Conservation (phyloP, 148 eudicot genomes). For the Vaccinium darrowii region DNA sequence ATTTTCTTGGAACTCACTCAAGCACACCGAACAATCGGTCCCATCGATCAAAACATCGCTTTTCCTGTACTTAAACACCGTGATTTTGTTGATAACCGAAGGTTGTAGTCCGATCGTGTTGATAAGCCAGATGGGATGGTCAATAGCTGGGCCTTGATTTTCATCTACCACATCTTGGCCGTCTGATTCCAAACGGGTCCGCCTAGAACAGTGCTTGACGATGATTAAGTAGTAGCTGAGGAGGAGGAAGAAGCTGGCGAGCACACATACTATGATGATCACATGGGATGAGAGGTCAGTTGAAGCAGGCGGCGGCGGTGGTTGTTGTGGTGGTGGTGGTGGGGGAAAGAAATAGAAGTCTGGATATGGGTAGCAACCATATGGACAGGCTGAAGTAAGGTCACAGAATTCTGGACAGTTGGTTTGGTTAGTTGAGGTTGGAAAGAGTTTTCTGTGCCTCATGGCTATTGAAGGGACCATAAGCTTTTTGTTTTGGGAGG, state of each 20-base stretch:
- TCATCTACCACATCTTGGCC: conserved; percentile 20
- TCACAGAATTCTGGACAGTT: conserved; percentile 33
- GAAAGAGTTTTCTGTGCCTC: conserved; percentile 42
- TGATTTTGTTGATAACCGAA: conserved; percentile 46
- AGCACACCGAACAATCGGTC: conserved; percentile 54
- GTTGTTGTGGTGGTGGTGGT: conserved; percentile 15
- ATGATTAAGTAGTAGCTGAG: conserved; percentile 34
- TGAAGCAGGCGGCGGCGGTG: conserved; percentile 20
- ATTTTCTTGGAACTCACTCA: conserved; percentile 53
- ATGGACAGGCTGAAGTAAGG: conserved; percentile 18
- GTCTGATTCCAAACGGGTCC: conserved; percentile 11
- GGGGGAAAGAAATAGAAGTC: conserved; percentile 19
- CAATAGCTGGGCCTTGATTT: conserved; percentile 28
- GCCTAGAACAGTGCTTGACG: conserved; percentile 26
- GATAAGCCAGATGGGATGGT: conserved; percentile 66
- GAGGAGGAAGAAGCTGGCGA: conserved; percentile 34
- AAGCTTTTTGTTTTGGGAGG: background rate
- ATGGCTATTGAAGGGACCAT: conserved; percentile 21
- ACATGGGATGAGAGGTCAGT: conserved; percentile 29
- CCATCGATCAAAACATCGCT: conserved; percentile 46
- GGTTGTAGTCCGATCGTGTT: conserved; percentile 54
- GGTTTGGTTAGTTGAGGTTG: conserved; percentile 27
- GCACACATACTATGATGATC: conserved; percentile 27
- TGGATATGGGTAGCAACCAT: conserved; percentile 27
- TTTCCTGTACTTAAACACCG: conserved; percentile 38